Percentiles rank a stretch among this genome's conserved stretches.
Conservation (phyloP, 177 flowering plant species). For the Viscum album region DNA sequence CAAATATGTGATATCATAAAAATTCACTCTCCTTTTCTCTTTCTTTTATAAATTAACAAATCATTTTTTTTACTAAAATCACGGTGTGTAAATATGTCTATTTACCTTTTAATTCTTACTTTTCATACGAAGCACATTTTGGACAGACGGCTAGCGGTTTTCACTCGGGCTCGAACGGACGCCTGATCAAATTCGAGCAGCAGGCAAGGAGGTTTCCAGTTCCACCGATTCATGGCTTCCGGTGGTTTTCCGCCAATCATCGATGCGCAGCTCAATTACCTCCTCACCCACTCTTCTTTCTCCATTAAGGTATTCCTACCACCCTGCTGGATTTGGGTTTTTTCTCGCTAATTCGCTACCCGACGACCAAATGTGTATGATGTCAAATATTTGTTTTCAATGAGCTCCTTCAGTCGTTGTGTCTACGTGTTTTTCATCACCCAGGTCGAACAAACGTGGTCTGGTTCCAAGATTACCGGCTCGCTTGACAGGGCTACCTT, state of each 20-base stretch:
- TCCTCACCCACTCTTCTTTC: constrained; percentile 47
- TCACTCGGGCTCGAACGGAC: too few species aligned
- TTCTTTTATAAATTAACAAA: too few species aligned
- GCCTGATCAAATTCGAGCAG: too few species aligned
- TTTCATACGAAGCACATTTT: too few species aligned
- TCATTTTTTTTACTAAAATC: too few species aligned
- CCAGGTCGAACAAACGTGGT: constrained; percentile 79
- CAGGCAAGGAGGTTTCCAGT: not conserved
- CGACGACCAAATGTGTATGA: not conserved
- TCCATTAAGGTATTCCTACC: constrained; percentile 37
- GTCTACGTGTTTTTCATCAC: not conserved
- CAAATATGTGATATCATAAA: too few species aligned
- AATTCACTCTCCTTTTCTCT: too few species aligned
- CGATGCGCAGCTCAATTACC: constrained; percentile 66
- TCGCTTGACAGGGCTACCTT: constrained; percentile 68
- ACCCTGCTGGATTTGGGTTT: constrained; percentile 9
- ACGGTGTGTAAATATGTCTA: too few species aligned
- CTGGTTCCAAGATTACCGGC: constrained; percentile 48
- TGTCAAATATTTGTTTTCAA: not conserved
- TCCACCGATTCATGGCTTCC: constrained; percentile 20
- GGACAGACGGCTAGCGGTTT: too few species aligned
- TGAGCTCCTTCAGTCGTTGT: too few species aligned
- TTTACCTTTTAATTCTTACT: too few species aligned
- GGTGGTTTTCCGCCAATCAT: constrained; percentile 53
- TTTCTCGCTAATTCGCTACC: not conserved